phyloP scores from a whole-genome alignment of 108 stramenopile species.

The Pseudonitzschia pungens region DNA sequence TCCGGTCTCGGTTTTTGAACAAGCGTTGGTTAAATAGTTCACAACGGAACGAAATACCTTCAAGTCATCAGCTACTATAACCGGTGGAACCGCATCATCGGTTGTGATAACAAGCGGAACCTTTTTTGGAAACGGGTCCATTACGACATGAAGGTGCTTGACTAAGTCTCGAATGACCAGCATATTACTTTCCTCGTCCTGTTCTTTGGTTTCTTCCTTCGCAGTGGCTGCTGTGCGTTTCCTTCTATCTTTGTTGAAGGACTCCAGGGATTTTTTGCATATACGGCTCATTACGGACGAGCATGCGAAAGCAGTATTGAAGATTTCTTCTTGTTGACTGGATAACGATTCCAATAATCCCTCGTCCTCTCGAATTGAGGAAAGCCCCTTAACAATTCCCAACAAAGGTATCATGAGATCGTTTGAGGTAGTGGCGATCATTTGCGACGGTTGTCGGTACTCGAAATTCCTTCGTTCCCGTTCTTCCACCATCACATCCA shows the following conservation, averaged over 20 bases:
- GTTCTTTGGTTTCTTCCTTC: slow-evolving; percentile 17
- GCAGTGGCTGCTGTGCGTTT: slow-evolving; percentile 11
- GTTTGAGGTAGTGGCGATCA: slow-evolving; percentile 59
- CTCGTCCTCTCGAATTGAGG: slow-evolving; percentile 58
- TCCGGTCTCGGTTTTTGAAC: slow-evolving; percentile 58
- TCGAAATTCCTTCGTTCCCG: slow-evolving; percentile 19
- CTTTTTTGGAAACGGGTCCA: slow-evolving; percentile 63
- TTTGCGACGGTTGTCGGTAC: slow-evolving; percentile 25
- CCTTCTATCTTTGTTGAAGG: slow-evolving; percentile 33
- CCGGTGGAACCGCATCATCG: slow-evolving; percentile 49
- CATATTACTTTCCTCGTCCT: slow-evolving; percentile 13
- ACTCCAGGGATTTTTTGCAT: slow-evolving; percentile 65
- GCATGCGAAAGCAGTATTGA: slow-evolving; percentile 53
- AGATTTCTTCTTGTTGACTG: slow-evolving; percentile 50
- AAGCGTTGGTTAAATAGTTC: slow-evolving; percentile 79
- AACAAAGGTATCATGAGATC: slow-evolving; percentile 79
- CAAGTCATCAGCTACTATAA: slow-evolving; percentile 57
- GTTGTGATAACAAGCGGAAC: slow-evolving; percentile 55
- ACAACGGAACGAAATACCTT: slow-evolving; percentile 67
- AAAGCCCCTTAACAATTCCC: slow-evolving; percentile 65
- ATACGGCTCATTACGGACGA: slow-evolving; percentile 65
- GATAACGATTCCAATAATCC: slow-evolving; percentile 37
- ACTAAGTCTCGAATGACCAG: slow-evolving; percentile 45
- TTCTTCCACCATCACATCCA: slow-evolving; percentile 46
- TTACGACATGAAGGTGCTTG: slow-evolving; percentile 50